Evolutionary conservation across 345 rosid genomes (phyloP), one percentile per base, ranked within the genome.

Genomic region (Gossypium raimondii): DNA sequence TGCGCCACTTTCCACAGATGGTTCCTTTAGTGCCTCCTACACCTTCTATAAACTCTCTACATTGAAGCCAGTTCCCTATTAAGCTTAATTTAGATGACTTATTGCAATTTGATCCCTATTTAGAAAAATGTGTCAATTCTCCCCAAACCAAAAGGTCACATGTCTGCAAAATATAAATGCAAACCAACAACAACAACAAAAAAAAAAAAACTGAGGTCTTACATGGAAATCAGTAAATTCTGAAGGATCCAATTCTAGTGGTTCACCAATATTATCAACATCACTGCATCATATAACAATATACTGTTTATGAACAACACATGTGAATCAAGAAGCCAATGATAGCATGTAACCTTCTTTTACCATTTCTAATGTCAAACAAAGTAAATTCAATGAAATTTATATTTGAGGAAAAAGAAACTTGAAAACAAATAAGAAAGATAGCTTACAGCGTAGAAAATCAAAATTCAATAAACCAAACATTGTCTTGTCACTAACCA

Each of bases 1-100:
- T 92, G 80, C 97, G 97, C 99, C 99, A 93, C 82, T 96, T 96
- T 75, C 99, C 99, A 78, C 99, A 93, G 73, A 87, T 75, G 76
- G 82, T 81, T 82, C 86, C 90, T 72, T 80, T 80, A 14, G 13
- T 67, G 73, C 76, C 83, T 72, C 80, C 89, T 59, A 70, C 44
- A 67, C 77, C 83, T 64, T 86, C 87, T 53, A 82, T 57, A 41
- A 82, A 81, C 78, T 81, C 85, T 81, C 82, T 85, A 78, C 99
- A 96, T 52, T 92, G 98, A 73, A 96, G 99, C 99, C 98, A 93
- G 64, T 90, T 96, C 57, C 92, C 88, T 50, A 89, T 79, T 72
- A 84, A 74, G 77, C 78, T 71, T 63, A 74, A 76, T 80, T 74
- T 84, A 20, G 75, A 75, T 62, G 74, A 79, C 38, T 73, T 83